These are phyloP conservation scores for Zygotorulaspora sp. DNA, from an alignment of 805 yeast species.

Conservation along the genomic window DNA sequence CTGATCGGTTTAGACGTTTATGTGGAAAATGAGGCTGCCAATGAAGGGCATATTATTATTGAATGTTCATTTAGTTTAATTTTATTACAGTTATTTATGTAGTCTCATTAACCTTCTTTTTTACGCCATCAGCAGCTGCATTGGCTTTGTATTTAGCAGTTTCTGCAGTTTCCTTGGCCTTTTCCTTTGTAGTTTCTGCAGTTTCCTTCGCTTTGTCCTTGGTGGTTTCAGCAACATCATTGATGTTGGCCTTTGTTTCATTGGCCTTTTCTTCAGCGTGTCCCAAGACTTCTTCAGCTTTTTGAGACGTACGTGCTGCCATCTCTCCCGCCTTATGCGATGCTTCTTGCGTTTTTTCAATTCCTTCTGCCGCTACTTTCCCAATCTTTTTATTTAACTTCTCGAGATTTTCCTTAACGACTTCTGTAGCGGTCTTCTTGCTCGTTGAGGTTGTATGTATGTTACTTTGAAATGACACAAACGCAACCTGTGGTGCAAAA, in stretches of 20 bases:
- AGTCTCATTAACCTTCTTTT: not conserved
- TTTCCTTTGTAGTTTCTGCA: not conserved
- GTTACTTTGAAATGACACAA: constrained; percentile 4
- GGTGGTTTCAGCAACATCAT: constrained; percentile 5
- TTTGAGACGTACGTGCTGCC: constrained; percentile 6
- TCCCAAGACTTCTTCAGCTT: constrained; percentile 6
- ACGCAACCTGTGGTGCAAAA: constrained; percentile 12
- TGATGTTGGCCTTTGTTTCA: constrained; percentile 3
- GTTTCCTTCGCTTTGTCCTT: constrained; percentile 8
- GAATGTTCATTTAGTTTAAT: not conserved
- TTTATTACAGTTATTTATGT: not conserved
- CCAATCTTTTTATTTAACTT: constrained; percentile 26
- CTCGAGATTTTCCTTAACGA: constrained; percentile 21
- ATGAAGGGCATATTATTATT: too few relatives aligned
- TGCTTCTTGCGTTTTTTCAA: constrained; percentile 26
- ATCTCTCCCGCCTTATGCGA: constrained; percentile 13
- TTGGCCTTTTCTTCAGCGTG: constrained; percentile 6
- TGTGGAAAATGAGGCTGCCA: too few relatives aligned
- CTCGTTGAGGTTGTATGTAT: constrained; percentile 7
- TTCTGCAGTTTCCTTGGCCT: not conserved
- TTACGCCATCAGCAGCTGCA: not conserved
- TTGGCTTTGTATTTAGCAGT: too few relatives aligned
- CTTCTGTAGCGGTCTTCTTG: constrained; percentile 11
- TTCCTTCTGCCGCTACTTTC: constrained; percentile 24
- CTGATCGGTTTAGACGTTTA: too few relatives aligned